Percentiles rank a stretch among this genome's conserved stretches.
Evolutionary conservation across 805 yeast species (phyloP).

Genomic region (Monosporozyma servazzii): DNA sequence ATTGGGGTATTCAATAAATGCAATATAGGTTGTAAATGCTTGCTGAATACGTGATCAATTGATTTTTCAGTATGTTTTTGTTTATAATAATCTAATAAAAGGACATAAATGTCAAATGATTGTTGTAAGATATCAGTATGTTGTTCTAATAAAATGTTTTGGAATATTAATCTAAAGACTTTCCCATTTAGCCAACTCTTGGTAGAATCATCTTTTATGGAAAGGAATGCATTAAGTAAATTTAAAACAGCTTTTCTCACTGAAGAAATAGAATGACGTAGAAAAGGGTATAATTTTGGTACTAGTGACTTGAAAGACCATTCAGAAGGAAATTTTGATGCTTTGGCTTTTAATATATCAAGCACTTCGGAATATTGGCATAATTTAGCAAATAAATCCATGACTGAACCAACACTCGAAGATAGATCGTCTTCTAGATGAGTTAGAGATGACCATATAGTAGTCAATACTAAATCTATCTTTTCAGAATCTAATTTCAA

Average conservation of each 20-base stretch:
- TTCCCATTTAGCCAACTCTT: slow-evolving; percentile 73
- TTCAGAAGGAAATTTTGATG: slow-evolving; percentile 37
- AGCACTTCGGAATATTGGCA: slow-evolving; percentile 77
- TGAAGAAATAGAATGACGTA: slow-evolving; percentile 86
- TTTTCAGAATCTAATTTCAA: slow-evolving; percentile 49
- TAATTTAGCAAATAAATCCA: slow-evolving; percentile 83
- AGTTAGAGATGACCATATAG: slow-evolving; percentile 85
- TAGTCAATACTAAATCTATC: slow-evolving; percentile 43
- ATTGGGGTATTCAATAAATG: slow-evolving; percentile 83
- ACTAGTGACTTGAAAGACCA: slow-evolving; percentile 64
- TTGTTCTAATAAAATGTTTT: slow-evolving; percentile 83
- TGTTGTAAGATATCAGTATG: slow-evolving; percentile 59
- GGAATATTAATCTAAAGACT: slow-evolving; percentile 67
- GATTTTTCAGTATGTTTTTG: slow-evolving; percentile 29
- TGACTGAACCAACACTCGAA: slow-evolving; percentile 90
- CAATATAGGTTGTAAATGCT: slow-evolving; percentile 52
- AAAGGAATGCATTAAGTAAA: slow-evolving; percentile 68
- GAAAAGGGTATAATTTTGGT: slow-evolving; percentile 87
- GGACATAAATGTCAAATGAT: slow-evolving; percentile 53
- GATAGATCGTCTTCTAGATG: slow-evolving; percentile 85
- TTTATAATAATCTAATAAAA: slow-evolving; percentile 41
- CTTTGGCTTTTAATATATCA: slow-evolving; percentile 56
- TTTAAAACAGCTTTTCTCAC: slow-evolving; percentile 83
- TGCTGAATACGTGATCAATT: slow-evolving; percentile 44
- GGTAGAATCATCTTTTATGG: slow-evolving; percentile 40